Conservation (phyloP, 2,329 filamentous ascomycete species). For the Fusarium poae region DNA sequence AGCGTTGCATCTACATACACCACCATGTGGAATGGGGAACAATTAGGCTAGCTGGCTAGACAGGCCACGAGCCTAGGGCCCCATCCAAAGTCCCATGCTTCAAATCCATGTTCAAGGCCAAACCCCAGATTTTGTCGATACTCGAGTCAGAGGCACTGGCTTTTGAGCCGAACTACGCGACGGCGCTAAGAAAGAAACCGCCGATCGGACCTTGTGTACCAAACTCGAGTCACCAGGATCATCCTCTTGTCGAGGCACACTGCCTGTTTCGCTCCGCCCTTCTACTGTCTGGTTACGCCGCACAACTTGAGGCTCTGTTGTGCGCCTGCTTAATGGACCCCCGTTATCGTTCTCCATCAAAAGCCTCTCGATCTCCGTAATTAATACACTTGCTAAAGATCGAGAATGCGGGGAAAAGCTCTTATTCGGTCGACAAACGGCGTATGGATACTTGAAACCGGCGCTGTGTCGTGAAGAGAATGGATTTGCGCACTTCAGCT, state of each 20-base stretch:
- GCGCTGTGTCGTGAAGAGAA: slow-evolving; percentile 29
- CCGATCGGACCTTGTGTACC: slow-evolving; percentile 20
- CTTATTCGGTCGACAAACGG: background rate
- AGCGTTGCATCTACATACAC: slow-evolving; percentile 12
- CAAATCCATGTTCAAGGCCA: slow-evolving; percentile 4
- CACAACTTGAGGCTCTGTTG: slow-evolving; percentile 36
- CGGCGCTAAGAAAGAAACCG: slow-evolving; percentile 16
- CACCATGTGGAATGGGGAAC: background rate
- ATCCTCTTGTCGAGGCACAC: too few species aligned
- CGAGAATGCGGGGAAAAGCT: slow-evolving; percentile 21
- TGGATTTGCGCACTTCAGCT: slow-evolving; percentile 11
- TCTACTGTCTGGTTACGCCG: background rate
- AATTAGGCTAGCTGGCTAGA: background rate
- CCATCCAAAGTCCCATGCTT: background rate
- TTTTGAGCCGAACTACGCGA: slow-evolving; percentile 9
- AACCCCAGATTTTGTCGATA: slow-evolving; percentile 18
- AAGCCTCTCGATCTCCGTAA: slow-evolving; percentile 19
- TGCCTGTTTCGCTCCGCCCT: slow-evolving; percentile 18
- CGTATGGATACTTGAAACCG: slow-evolving; percentile 13
- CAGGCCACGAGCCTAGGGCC: slow-evolving; percentile 3
- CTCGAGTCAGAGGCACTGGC: slow-evolving; percentile 27
- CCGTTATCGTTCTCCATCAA: slow-evolving; percentile 7
- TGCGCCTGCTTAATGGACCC: background rate
- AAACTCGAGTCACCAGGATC: slow-evolving; percentile 4
- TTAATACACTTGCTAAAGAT: background rate